These are phyloP conservation scores for Fonsecaea nubica DNA, from an alignment of 2,329 filamentous ascomycete species.

Conservation along the genomic window DNA sequence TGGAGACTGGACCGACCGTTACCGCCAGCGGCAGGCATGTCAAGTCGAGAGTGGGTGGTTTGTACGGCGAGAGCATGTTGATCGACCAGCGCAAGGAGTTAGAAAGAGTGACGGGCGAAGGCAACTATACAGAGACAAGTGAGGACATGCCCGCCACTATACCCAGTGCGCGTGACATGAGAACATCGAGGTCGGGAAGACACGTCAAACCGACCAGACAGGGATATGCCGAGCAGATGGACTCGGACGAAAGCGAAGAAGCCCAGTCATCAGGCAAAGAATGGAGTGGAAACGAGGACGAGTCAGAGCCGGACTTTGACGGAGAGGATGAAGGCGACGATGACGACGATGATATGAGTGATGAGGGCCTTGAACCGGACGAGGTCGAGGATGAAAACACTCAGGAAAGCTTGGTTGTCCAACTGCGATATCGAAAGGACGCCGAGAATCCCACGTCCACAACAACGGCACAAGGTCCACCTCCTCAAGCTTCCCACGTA, in stretches of 20 bases:
- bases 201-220: slow-evolving; percentile 35
- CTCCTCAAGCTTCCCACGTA: neutral
- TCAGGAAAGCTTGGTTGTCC: slow-evolving; percentile 74
- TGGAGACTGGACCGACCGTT: slow-evolving; percentile 69
- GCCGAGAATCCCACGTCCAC: slow-evolving; percentile 6
- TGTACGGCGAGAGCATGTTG: slow-evolving; percentile 63
- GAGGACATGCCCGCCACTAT: slow-evolving; percentile 52
- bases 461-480: slow-evolving; percentile 1
- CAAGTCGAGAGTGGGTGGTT: slow-evolving; percentile 59
- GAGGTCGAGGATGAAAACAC: slow-evolving; percentile 53
- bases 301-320: slow-evolving; percentile 74
- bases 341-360: slow-evolving; percentile 57
- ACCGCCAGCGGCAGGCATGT: slow-evolving; percentile 91
- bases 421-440: slow-evolving; percentile 59
- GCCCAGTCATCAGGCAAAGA: slow-evolving; percentile 66
- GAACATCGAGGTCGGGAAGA: slow-evolving; percentile 34
- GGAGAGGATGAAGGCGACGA: slow-evolving; percentile 75
- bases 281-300: slow-evolving; percentile 46
- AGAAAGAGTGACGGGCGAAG: slow-evolving; percentile 51
- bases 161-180: slow-evolving; percentile 50
- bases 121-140: slow-evolving; percentile 52
- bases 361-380: slow-evolving; percentile 41
- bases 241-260: slow-evolving; percentile 61
- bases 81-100: slow-evolving; percentile 55
- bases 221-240: slow-evolving; percentile 46